phyloP scores from a whole-genome alignment of 805 yeast species.

The Kurtzmaniella fragi region DNA sequence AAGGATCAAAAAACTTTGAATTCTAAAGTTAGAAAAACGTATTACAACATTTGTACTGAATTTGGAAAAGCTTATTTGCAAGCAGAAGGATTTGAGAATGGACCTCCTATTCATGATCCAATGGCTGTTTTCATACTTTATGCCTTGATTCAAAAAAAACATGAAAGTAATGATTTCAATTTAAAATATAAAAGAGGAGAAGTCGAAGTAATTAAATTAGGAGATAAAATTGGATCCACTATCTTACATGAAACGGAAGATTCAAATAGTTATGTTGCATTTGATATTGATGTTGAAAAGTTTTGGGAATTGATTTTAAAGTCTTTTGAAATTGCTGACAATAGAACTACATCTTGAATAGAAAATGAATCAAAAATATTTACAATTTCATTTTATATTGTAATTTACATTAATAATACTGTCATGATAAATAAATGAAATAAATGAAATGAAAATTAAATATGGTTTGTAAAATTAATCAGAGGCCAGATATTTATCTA shows the following conservation, averaged over 20 bases:
- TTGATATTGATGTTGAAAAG: constrained; percentile 8
- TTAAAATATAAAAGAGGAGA: constrained; percentile 22
- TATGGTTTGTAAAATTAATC: too few species aligned
- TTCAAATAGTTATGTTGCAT: constrained; percentile 13
- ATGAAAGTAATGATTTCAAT: constrained; percentile 13
- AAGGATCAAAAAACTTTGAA: constrained; percentile 19
- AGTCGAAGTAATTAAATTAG: constrained; percentile 20
- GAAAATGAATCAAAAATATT: too few species aligned
- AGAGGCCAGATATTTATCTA: constrained; percentile 1
- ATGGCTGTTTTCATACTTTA: constrained; percentile 60
- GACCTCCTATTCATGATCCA: constrained; percentile 83
- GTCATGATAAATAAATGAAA: too few species aligned
- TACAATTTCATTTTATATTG: too few species aligned
- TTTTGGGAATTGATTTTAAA: constrained; percentile 13
- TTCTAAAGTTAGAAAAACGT: constrained; percentile 41
- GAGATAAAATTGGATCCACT: constrained; percentile 28
- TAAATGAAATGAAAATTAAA: not conserved
- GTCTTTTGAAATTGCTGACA: constrained; percentile 15
- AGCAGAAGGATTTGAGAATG: constrained; percentile 23
- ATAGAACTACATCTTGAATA: not conserved
- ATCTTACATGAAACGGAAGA: constrained; percentile 8
- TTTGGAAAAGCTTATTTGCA: constrained; percentile 12
- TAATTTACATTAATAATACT: too few species aligned
- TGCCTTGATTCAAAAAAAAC: constrained; percentile 27
- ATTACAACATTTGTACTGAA: constrained; percentile 18